Percentiles rank a stretch among this genome's conserved stretches.
These are phyloP conservation scores for Aspergillus sp. DNA, from an alignment of 2,329 filamentous ascomycete species.

Conservation along the genomic window DNA sequence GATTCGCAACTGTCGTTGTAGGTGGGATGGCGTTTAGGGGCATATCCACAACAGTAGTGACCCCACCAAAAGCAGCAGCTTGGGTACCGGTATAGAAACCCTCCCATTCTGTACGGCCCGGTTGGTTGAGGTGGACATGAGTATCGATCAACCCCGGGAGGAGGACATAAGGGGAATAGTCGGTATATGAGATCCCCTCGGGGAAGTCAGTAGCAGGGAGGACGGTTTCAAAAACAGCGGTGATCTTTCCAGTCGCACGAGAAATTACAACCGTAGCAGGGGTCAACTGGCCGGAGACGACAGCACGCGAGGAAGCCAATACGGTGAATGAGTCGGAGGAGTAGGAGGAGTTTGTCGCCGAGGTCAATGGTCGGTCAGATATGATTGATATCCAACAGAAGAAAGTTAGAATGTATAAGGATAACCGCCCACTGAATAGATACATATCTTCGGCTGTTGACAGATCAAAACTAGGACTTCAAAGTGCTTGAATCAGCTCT, in stretches of 20 bases:
- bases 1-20: conserved; percentile 80
- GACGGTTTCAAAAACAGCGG: conserved; percentile 69
- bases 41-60: conserved; percentile 98
- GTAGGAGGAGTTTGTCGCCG: no score
- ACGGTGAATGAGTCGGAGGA: conserved; percentile 59
- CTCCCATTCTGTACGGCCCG: conserved; percentile 96
- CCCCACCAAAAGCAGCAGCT: conserved; percentile 90
- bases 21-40: conserved; percentile 95
- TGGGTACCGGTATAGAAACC: conserved; percentile 94
- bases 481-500: no score
- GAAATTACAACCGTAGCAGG: conserved; percentile 83
- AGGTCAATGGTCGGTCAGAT: no score
- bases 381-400: no score
- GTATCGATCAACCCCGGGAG: conserved; percentile 93
- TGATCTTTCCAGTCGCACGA: conserved; percentile 77
- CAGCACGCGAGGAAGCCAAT: conserved; percentile 78
- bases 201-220: conserved; percentile 77
- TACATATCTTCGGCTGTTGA: no score
- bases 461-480: no score
- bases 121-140: conserved; percentile 96
- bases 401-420: no score
- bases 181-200: conserved; percentile 67
- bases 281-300: conserved; percentile 73
- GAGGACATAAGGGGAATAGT: conserved; percentile 81
- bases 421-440: no score